Evolutionary conservation across 495 filamentous ascomycete genomes (phyloP), one percentile per base, ranked within the genome.

Genomic region (Lasiosphaeris hirsuta): DNA sequence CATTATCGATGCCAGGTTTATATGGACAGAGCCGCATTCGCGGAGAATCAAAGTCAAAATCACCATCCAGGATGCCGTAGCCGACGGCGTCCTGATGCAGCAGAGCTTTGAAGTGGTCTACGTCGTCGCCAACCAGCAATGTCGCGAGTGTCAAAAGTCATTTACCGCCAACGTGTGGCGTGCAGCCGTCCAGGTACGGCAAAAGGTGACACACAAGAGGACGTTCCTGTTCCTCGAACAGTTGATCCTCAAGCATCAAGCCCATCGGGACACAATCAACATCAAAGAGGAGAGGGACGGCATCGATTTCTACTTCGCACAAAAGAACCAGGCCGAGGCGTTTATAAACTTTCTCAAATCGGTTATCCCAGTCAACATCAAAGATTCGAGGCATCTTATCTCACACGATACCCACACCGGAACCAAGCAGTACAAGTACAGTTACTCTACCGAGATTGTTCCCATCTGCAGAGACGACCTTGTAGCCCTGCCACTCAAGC

Each of bases 11-110:
- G 94, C 94, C 37, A 88, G 84, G 64, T 98, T 98, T 69, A 90
- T 96, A 61, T 98, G 94, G 94, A 98, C 94, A 3, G 94, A 98
- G 73, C 94, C 94, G 7, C 94, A 98, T 77, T 95, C 90, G 48
- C 79, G 90, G 65, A 78, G 94, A 64, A 79, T 98, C 50, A 92
- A 89, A 68, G 85, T 98, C 60, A 95, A 96, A 74, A 88, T 98
- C 65, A 96, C 91, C 0, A 83, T 98, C 14, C 93, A 98, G 67
- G 83, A 84, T 39, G 69, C 75, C 11, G 81, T 83, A 2, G 72
- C 84, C 75, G 73, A 89, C 81, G 80, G 92, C 74, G 66, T 90
- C 77, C 87, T 97, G 56, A 77, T 98, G 63, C 93, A 97, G 70
- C 94, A 98, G 67, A 87, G 85, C 39, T 96, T 98, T 63, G 92